Evolutionary conservation across 441 rosid genomes (phyloP).

Genomic region (Pelargonium fulgidum): DNA sequence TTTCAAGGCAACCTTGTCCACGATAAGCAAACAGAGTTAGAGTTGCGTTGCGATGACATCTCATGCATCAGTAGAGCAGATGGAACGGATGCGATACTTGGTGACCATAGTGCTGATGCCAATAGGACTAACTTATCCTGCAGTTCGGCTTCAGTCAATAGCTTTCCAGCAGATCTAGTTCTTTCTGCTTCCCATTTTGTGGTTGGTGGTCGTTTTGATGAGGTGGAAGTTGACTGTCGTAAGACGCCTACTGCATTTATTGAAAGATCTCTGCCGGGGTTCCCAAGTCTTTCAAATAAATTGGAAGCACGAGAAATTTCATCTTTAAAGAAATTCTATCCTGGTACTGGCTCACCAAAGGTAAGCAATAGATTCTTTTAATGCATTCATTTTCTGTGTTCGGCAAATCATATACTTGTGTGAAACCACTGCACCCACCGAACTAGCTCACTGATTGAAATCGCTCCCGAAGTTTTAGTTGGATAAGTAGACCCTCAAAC

Average conservation of each 20-base stretch:
- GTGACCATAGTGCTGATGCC: constrained; percentile 11
- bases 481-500: neutral
- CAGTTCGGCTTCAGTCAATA: constrained; percentile 21
- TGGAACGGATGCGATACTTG: constrained; percentile 16
- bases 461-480: neutral
- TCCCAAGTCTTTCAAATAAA: constrained; percentile 22
- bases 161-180: constrained; percentile 16
- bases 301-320: constrained; percentile 27
- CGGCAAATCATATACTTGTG: neutral
- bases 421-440: neutral
- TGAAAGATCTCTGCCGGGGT: constrained; percentile 16
- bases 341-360: constrained; percentile 21
- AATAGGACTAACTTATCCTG: constrained; percentile 19
- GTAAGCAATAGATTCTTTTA: constrained; percentile 17
- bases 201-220: constrained; percentile 14
- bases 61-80: constrained; percentile 23
- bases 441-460: neutral
- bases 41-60: constrained; percentile 24
- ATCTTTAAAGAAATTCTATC: constrained; percentile 18
- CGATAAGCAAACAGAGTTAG: constrained; percentile 19
- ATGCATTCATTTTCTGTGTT: neutral
- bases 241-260: constrained; percentile 13
- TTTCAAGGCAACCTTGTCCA: constrained; percentile 6
- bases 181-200: constrained; percentile 16
- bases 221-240: constrained; percentile 11